Evolutionary conservation across 129 eudicot species (phyloP), one percentile per base, ranked within the genome.

Genomic region (Scalesia atractyloides): DNA sequence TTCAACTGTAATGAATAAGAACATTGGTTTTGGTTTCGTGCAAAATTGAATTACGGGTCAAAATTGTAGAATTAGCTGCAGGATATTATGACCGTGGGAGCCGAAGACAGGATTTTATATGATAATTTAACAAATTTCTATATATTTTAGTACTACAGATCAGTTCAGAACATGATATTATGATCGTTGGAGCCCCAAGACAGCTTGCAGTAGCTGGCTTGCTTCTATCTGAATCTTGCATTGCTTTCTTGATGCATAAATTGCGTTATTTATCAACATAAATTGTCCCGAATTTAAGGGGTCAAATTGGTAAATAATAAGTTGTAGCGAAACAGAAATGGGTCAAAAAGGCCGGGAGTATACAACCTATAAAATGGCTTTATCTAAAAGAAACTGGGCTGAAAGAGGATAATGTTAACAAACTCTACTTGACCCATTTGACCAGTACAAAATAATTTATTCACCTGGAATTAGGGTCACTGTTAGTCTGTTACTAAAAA

Each of bases 121-220:
- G 66, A 48, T 62, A 26, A 61, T 57, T 49, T 61, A 34, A 69
- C 17, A 12, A 20, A 37, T 3, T 13, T n/a, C n/a, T n/a, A n/a
- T n/a, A n/a, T n/a, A n/a, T 11, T 58, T 24, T 9, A 26, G 18
- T 68, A 18, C 62, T 78, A 70, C 84, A 87, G 98, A 79, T 66
- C 39, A 84, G 82, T 73, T 66, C 81, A 16, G 98, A 93, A 74
- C 80, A 80, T 24, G 97, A 93, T 80, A 79, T 84, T 54, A 80
- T 93, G 77, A 48, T 87, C 15, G 90, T 84, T 78, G 97, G 92
- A 66, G 68, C n/a, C 85, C 47, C 84, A 89, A 48, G 97, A 93
- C 43, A 66, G 84, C 87, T 80, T 93, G 78, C 98, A 93, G 86
- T 90, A 82, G 79, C 77, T 87, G 92, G 98, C 87, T 46, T 41